Evolutionary conservation across 305 asterid genomes (phyloP), one percentile per base, ranked within the genome.

Genomic region (Ajuga reptans): DNA sequence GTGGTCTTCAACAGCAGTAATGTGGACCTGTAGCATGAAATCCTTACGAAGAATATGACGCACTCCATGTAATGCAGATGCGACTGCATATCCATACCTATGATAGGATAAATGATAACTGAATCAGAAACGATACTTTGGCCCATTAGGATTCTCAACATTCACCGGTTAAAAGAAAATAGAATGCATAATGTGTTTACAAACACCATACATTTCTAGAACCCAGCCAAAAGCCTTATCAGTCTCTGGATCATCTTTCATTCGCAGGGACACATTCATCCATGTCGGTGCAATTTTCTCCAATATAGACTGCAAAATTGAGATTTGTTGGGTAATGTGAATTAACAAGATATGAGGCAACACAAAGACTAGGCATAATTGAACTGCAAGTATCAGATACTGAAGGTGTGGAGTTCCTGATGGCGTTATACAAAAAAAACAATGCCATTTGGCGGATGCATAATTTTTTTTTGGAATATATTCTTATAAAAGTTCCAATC

Each of bases 181-280:
- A 9, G 56, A 21, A 66, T 14, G 12, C n/a, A 31, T 9, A 51
- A 29, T 12, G 31, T 49, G 7, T 21, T 50, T 56, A 68, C 39
- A 75, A 73, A 2, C 42, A 64, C 77, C 95, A 65, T 79, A 89
- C 99, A 93, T 93, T 84, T 93, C 99, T 69, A 90, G 83, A 81
- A 93, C 99, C 99, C 99, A 93, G 63, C 99, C 99, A 73, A 93
- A 91, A 56, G 86, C 92, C 74, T 87, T 87, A 80, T 93, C 99
- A 18, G 99, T 89, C 79, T 93, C 99, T 11, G 88, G 86, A 71
- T 93, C 99, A 81, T 87, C 93, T 81, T 93, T 93, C 99, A 93
- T 93, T 68, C 85, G 83, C 89, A 93, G 80, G 75, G 99, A 93
- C 51, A 93, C 87, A 76, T 93, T 93, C 99, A 93, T 86, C 99